Evolutionary conservation across 2,329 filamentous ascomycete genomes (phyloP), one percentile per base, ranked within the genome.

Genomic region (Fusarium foetens): DNA sequence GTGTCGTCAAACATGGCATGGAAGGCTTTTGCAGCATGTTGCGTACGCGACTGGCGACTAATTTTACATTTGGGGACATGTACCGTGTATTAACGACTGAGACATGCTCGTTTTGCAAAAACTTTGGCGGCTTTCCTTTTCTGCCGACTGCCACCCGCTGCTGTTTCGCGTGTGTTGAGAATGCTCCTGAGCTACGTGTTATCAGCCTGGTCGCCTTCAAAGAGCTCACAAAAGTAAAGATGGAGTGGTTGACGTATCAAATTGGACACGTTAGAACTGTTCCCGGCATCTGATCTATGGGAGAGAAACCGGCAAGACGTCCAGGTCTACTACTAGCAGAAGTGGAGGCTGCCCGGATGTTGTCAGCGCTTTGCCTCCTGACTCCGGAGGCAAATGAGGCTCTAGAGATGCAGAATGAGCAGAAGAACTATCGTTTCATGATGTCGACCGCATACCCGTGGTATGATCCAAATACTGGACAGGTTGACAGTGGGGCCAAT

Each of bases 321-420:
- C 51, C 51, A 13, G 21, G 5, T 6, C 14, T 39, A 41, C 16
- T 54, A 1, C n/a, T 54, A 8, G 51, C 21, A 7, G 51, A 54
- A 49, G 11, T 7, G 8, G 51, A 31, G 21, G 36, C 36, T 19
- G 10, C 12, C 3, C 27, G 1, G 14, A 54, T 7, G 8, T 17
- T 54, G 9, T 19, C 25, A 23, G 36, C 17, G 3, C 51, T 42
- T 19, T 21, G 51, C 3, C 25, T 54, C n/a, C 11, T 39, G 2
- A 54, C n/a, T 2, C 12, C 14, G 8, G 35, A 54, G 1, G 8
- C 25, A 14, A 3, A 1, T 7, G 7, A 3, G 2, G 11, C n/a
- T 1, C 3, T 41, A 41, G 3, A 19, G 10, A 6, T 8, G 2
- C 36, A 21, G 5, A 23, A 12, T 14, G 51, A 54, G 2, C 21